Conservation (phyloP, 306 rosid species). For the Casuarina equisetifolia region DNA sequence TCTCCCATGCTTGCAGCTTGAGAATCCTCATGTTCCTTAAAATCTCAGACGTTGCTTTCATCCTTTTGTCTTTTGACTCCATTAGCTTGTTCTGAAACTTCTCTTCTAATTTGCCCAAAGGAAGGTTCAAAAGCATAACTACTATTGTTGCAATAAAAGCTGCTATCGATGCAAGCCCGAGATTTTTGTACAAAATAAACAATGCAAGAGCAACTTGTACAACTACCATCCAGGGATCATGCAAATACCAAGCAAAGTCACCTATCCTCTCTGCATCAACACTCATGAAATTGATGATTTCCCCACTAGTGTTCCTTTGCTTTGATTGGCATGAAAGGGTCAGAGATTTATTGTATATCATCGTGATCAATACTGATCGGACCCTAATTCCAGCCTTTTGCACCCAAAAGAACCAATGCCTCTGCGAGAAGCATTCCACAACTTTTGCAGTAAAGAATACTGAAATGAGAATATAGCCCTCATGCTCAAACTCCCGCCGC, state of each 20-base stretch:
- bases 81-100: constrained; percentile 48
- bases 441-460: constrained; percentile 45
- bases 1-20: constrained; percentile 72
- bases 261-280: constrained; percentile 59
- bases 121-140: constrained; percentile 51
- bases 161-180: constrained; percentile 52
- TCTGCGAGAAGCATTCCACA: constrained; percentile 38
- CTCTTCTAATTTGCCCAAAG: constrained; percentile 45
- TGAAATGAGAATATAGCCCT: constrained; percentile 44
- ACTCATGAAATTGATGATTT: constrained; percentile 52
- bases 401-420: constrained; percentile 46
- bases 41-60: constrained; percentile 58
- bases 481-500: constrained; percentile 28
- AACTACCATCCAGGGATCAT: constrained; percentile 43
- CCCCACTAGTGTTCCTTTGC: constrained; percentile 48
- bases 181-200: constrained; percentile 45
- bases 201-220: constrained; percentile 43
- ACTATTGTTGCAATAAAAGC: constrained; percentile 43
- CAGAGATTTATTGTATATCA: constrained; percentile 39
- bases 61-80: constrained; percentile 57
- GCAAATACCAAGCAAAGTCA: constrained; percentile 37
- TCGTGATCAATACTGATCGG: constrained; percentile 34
- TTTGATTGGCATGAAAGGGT: constrained; percentile 44
- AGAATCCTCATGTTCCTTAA: constrained; percentile 64
- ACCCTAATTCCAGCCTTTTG: constrained; percentile 43